Conservation (phyloP, 805 yeast species). For the Nakazawaea siamensis region DNA sequence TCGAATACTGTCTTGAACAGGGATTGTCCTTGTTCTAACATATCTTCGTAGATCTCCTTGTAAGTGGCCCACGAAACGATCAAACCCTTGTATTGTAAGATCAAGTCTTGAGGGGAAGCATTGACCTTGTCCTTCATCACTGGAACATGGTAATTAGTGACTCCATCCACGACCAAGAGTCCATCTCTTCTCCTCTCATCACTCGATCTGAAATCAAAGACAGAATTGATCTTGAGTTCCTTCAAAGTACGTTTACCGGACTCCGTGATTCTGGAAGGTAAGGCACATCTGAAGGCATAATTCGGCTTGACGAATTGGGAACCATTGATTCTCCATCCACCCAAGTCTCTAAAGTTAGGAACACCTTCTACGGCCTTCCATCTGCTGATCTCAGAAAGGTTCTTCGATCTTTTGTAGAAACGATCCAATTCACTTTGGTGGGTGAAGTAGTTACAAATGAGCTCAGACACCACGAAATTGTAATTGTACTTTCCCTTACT, state of each 20-base stretch:
- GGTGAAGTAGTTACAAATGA: conserved; percentile 35
- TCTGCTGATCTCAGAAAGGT: conserved; percentile 36
- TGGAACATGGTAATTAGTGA: conserved; percentile 45
- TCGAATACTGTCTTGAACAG: conserved; percentile 43
- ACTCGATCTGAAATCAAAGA: conserved; percentile 63
- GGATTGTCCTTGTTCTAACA: conserved; percentile 39
- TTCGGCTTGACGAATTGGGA: conserved; percentile 42
- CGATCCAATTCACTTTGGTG: conserved; percentile 41
- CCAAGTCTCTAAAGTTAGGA: conserved; percentile 69
- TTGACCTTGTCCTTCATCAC: conserved; percentile 40
- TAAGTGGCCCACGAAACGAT: conserved; percentile 56
- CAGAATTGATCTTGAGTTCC: conserved; percentile 37
- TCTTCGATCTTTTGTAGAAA: conserved; percentile 30
- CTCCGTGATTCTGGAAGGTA: conserved; percentile 41
- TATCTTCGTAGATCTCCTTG: conserved; percentile 51
- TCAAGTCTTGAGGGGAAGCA: conserved; percentile 58
- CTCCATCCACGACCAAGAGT: conserved; percentile 34
- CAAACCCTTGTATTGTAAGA: conserved; percentile 43
- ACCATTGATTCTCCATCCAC: conserved; percentile 54
- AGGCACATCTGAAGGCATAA: conserved; percentile 56
- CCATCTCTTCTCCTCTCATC: conserved; percentile 45
- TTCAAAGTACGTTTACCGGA: conserved; percentile 35
- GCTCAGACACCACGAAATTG: conserved; percentile 41
- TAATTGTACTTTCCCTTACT: conserved; percentile 47
- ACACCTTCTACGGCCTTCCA: conserved; percentile 64